Conservation (phyloP, 2,329 filamentous ascomycete species). For the Rutstroemia sp. region DNA sequence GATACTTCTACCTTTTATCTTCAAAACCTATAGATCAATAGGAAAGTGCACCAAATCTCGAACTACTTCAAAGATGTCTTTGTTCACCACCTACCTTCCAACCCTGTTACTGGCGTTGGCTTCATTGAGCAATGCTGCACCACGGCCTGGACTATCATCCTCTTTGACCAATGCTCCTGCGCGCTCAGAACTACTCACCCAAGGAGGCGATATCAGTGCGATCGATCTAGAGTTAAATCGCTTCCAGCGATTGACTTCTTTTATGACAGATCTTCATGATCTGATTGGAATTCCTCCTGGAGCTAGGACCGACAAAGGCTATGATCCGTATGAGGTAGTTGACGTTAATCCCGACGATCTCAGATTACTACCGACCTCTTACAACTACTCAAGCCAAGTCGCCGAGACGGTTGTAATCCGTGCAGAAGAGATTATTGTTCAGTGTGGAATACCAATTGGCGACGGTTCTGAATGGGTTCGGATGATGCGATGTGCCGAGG, state of each 20-base stretch:
- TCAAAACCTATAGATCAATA: no score
- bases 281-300: slow-evolving; percentile 7
- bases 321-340: neutral
- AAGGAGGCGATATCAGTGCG: neutral
- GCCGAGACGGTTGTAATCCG: neutral
- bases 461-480: slow-evolving; percentile 4
- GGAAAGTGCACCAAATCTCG: no score
- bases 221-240: neutral
- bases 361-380: neutral
- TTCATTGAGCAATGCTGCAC: no score
- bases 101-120: no score
- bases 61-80: no score
- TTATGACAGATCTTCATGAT: slow-evolving; percentile 8
- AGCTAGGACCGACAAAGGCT: neutral
- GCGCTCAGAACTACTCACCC: no score
- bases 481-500: slow-evolving; percentile 2
- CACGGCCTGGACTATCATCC: no score
- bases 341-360: slow-evolving; percentile 9
- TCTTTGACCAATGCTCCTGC: no score
- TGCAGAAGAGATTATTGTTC: neutral
- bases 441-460: neutral
- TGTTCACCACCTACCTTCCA: no score
- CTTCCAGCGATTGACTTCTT: neutral
- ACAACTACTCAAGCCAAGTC: neutral
- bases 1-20: no score